These are phyloP conservation scores for Bipolaris zeicola DNA, from an alignment of 2,329 filamentous ascomycete species.

Conservation along the genomic window DNA sequence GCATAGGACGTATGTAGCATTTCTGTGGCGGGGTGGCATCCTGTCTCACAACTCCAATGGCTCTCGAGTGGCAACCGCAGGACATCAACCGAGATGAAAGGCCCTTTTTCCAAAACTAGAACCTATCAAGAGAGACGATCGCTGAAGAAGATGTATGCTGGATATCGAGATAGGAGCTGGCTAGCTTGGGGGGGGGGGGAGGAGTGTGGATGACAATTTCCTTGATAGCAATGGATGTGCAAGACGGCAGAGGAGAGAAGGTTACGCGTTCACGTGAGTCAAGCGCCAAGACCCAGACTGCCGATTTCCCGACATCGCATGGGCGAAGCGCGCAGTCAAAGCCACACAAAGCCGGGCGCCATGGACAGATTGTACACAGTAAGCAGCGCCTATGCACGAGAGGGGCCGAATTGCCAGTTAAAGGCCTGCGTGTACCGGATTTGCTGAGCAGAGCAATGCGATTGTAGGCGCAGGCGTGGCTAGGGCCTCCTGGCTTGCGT, in stretches of 20 bases:
- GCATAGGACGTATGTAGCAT: too few species aligned
- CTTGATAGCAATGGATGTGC: neutral
- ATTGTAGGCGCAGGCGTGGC: slow-evolving; percentile 11
- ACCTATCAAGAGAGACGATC: too few species aligned
- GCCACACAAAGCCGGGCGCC: too few species aligned
- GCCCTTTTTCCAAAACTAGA: too few species aligned
- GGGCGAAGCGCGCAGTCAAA: neutral
- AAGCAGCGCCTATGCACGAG: neutral
- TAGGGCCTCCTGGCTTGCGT: slow-evolving; percentile 3
- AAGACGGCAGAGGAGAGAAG: neutral
- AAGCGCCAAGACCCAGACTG: neutral
- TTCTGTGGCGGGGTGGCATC: too few species aligned
- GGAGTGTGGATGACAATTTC: neutral
- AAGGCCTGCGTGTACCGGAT: neutral
- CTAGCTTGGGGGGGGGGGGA: neutral
- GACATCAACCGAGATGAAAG: neutral
- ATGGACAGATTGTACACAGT: too few species aligned
- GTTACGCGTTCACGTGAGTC: slow-evolving; percentile 10
- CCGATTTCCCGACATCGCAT: neutral
- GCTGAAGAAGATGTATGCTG: too few species aligned
- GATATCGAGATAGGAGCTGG: neutral
- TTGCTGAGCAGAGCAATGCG: neutral
- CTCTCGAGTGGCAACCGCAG: neutral
- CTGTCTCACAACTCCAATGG: neutral
- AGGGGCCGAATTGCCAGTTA: neutral